These are phyloP conservation scores for Diaporthe vaccinii DNA, from an alignment of 2,329 filamentous ascomycete species.

Conservation along the genomic window DNA sequence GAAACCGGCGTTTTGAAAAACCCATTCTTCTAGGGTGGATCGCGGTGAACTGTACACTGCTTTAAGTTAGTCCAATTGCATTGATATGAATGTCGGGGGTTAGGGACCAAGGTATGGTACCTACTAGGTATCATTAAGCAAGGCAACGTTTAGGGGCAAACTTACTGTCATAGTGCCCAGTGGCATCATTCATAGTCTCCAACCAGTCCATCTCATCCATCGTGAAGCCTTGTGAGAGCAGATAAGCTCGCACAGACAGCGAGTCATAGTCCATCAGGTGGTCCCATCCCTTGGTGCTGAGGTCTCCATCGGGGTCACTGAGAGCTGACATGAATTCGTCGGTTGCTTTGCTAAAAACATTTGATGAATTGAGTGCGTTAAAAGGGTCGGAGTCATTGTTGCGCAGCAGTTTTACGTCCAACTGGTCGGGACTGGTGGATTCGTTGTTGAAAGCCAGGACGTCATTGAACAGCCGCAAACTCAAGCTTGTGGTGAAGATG, in stretches of 20 bases:
- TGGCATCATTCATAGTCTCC: slow-evolving; percentile 46
- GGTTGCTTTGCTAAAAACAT: neutral
- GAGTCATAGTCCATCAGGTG: slow-evolving; percentile 45
- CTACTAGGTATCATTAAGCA: neutral
- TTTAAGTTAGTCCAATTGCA: neutral
- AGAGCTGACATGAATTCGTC: neutral
- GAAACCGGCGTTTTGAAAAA: slow-evolving; percentile 44
- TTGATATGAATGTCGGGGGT: neutral
- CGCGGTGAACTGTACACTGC: slow-evolving; percentile 43
- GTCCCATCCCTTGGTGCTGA: slow-evolving; percentile 40
- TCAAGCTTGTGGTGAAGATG: slow-evolving; percentile 43
- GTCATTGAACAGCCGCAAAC: slow-evolving; percentile 43
- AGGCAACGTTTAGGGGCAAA: neutral
- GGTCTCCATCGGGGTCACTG: neutral
- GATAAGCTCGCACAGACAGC: slow-evolving; percentile 42
- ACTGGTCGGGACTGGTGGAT: slow-evolving; percentile 33
- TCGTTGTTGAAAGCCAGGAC: slow-evolving; percentile 38
- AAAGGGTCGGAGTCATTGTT: neutral
- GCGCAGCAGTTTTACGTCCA: slow-evolving; percentile 37
- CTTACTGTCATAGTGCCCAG: slow-evolving; percentile 44
- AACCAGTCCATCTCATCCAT: slow-evolving; percentile 50
- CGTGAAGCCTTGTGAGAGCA: slow-evolving; percentile 46
- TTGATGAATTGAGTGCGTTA: neutral
- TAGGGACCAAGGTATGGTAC: neutral
- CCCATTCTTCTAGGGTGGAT: slow-evolving; percentile 45